Conservation (phyloP, 305 asterid species). For the Solanum chacoense region DNA sequence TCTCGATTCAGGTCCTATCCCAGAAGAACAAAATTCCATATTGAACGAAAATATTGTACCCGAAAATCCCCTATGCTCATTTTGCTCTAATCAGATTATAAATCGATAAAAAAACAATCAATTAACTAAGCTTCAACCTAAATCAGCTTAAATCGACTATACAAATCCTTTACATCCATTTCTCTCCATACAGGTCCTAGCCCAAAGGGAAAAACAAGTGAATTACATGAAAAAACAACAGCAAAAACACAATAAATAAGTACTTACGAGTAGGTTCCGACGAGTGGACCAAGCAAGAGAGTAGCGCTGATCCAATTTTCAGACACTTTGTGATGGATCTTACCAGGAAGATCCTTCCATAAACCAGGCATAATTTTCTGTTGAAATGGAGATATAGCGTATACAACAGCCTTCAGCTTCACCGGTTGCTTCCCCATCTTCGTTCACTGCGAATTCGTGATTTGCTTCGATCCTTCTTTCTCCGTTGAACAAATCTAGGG, state of each 20-base stretch:
- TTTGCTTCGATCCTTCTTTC: neutral
- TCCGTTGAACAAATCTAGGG: neutral
- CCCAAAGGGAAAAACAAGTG: neutral
- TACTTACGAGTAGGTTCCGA: slow-evolving; percentile 57
- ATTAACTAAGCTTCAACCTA: neutral
- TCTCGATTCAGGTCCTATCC: neutral
- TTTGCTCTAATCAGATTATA: neutral
- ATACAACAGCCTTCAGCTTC: slow-evolving; percentile 21
- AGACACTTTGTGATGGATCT: slow-evolving; percentile 69
- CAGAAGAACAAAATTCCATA: neutral
- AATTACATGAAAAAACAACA: neutral
- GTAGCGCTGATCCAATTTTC: slow-evolving; percentile 77
- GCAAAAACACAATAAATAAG: neutral
- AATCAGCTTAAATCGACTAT: neutral
- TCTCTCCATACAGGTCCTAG: neutral
- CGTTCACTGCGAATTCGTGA: neutral
- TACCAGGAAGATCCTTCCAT: slow-evolving; percentile 34
- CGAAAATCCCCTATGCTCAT: neutral
- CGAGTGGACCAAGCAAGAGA: slow-evolving; percentile 53
- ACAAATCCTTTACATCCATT: neutral
- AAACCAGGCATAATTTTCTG: slow-evolving; percentile 23
- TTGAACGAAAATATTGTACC: neutral
- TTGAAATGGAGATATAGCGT: slow-evolving; percentile 21
- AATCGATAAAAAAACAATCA: neutral
- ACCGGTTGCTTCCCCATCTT: slow-evolving; percentile 10